Evolutionary conservation across 768 basidiomycete species (phyloP).

Genomic region (Termitomyces sp.): DNA sequence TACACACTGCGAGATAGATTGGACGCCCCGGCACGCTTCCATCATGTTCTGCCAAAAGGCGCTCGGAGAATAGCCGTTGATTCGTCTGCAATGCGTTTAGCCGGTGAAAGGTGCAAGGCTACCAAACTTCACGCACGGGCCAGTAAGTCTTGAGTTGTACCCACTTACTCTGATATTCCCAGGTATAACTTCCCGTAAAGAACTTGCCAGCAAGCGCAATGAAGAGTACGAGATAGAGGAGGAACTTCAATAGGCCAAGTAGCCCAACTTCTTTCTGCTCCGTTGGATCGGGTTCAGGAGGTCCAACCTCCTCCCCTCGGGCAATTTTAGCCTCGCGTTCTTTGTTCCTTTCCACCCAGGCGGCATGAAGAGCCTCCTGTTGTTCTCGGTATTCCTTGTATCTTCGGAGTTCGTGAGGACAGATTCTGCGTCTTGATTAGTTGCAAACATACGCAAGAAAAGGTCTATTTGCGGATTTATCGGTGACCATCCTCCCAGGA

Average conservation of each 20-base stretch:
- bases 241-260: slow-evolving; percentile 65
- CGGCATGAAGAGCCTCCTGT: slow-evolving; percentile 57
- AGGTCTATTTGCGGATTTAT: slow-evolving; percentile 81
- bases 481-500: slow-evolving; percentile 61
- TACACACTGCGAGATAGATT: slow-evolving; percentile 78
- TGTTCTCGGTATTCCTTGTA: slow-evolving; percentile 65
- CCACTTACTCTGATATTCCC: slow-evolving; percentile 78
- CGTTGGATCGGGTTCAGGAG: slow-evolving; percentile 72
- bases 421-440: slow-evolving; percentile 1
- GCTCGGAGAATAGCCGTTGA: slow-evolving; percentile 74
- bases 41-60: slow-evolving; percentile 61
- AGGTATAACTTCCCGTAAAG: slow-evolving; percentile 81
- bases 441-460: slow-evolving; percentile 67
- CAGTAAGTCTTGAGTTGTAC: slow-evolving; percentile 55
- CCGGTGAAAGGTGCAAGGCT: neutral
- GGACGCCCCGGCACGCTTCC: slow-evolving; percentile 64
- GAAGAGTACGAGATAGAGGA: slow-evolving; percentile 52
- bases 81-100: slow-evolving; percentile 36
- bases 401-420: slow-evolving; percentile 31
- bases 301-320: slow-evolving; percentile 68
- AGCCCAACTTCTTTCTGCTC: slow-evolving; percentile 63
- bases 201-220: slow-evolving; percentile 71
- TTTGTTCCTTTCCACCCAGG: slow-evolving; percentile 67
- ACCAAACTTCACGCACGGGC: slow-evolving; percentile 43
- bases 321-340: slow-evolving; percentile 72